phyloP scores from a whole-genome alignment of 2,329 filamentous ascomycete species.

The Fonsecaea pugnacius region DNA sequence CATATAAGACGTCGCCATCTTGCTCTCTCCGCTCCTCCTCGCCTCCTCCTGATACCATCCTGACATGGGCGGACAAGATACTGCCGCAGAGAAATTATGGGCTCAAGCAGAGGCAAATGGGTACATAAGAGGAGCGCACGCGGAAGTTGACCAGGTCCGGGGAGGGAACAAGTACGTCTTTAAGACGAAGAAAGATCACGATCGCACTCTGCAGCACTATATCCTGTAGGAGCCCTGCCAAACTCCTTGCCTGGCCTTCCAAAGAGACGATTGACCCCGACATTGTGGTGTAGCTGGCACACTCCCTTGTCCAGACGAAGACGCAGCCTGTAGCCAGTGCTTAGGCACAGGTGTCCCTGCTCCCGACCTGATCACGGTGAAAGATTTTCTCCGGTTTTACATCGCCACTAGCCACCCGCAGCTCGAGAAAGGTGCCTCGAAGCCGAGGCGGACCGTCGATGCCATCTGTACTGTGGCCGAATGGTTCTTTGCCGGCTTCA shows the following conservation, averaged over 20 bases:
- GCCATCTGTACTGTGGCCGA: slow-evolving; percentile 20
- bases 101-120: slow-evolving; percentile 5
- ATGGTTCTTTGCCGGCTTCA: slow-evolving; percentile 32
- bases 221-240: not conserved
- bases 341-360: slow-evolving; percentile 16
- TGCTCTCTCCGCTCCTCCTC: slow-evolving; percentile 1
- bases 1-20: too few relatives aligned
- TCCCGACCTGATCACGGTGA: slow-evolving; percentile 29
- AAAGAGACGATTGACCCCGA: not conserved
- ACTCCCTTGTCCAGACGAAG: slow-evolving; percentile 1
- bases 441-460: slow-evolving; percentile 24
- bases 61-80: not conserved
- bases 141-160: not conserved
- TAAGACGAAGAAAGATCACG: slow-evolving; percentile 5
- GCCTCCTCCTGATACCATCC: not conserved
- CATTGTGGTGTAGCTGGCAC: slow-evolving; percentile 1
- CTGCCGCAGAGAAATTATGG: slow-evolving; percentile 4
- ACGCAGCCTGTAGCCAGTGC: slow-evolving; percentile 7
- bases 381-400: slow-evolving; percentile 34
- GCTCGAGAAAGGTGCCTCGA: slow-evolving; percentile 11
- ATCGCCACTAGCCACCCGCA: slow-evolving; percentile 14
- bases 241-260: not conserved
- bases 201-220: not conserved
- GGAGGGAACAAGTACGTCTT: not conserved
- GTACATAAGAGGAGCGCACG: slow-evolving; percentile 1